These are phyloP conservation scores for Litchi chinensis DNA, from an alignment of 345 rosid species.

Conservation along the genomic window DNA sequence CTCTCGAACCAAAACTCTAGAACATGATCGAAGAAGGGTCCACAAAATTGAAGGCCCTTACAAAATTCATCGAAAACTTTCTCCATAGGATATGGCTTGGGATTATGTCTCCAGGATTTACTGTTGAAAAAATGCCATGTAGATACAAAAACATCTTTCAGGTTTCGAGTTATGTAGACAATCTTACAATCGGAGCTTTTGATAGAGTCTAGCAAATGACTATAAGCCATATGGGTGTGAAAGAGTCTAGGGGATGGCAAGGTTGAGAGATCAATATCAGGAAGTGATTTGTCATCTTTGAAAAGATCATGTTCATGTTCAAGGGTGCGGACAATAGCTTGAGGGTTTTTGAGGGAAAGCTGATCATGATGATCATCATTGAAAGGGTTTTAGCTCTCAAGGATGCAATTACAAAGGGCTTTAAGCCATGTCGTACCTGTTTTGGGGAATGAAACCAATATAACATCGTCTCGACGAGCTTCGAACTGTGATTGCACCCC, in stretches of 20 bases:
- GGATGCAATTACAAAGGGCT: conserved; percentile 24
- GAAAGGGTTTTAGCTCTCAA: neutral
- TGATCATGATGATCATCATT: neutral
- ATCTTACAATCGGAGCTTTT: conserved; percentile 27
- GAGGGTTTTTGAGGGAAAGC: conserved; percentile 19
- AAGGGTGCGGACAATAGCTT: conserved; percentile 14
- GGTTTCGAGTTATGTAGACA: conserved; percentile 44
- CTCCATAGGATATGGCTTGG: neutral
- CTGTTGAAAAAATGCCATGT: conserved; percentile 33
- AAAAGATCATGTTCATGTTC: conserved; percentile 19
- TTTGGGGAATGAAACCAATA: conserved; percentile 29
- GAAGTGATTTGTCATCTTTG: conserved; percentile 5
- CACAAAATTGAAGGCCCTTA: conserved; percentile 18
- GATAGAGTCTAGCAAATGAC: conserved; percentile 17
- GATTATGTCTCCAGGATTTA: neutral
- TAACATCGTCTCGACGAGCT: conserved; percentile 27
- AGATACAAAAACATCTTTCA: conserved; percentile 43
- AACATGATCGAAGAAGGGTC: conserved; percentile 38
- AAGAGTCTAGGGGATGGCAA: conserved; percentile 21
- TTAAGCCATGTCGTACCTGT: conserved; percentile 38
- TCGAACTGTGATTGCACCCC: conserved; percentile 24
- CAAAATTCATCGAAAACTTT: conserved; percentile 31
- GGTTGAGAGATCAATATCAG: neutral
- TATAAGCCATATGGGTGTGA: conserved; percentile 29
- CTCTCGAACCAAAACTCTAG: conserved; percentile 34